These are phyloP conservation scores for Gossypium ekmanianum DNA, from an alignment of 345 rosid species.

Conservation along the genomic window DNA sequence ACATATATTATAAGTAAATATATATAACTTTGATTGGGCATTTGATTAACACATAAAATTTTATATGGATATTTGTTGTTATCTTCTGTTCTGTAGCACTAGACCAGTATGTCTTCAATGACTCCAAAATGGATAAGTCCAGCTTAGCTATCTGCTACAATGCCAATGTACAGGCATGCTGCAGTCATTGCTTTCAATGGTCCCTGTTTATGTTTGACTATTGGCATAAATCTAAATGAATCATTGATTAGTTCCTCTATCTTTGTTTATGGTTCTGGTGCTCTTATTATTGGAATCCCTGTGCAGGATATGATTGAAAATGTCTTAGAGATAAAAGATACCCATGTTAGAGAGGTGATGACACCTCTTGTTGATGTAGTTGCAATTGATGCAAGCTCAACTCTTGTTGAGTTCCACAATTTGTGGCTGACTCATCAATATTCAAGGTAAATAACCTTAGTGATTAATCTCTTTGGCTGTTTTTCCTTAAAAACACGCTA, in stretches of 20 bases:
- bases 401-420: conserved; percentile 77
- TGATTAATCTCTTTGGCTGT: conserved; percentile 8
- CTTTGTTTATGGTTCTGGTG: conserved; percentile 18
- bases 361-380: conserved; percentile 98
- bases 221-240: background rate
- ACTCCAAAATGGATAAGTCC: background rate
- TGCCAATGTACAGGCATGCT: conserved; percentile 1
- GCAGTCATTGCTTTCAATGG: background rate
- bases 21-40: background rate
- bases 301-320: conserved; percentile 98
- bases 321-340: conserved; percentile 96
- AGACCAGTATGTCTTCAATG: background rate
- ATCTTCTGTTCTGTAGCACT: background rate
- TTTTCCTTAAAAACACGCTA: conserved; percentile 16
- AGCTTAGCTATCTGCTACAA: background rate
- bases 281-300: conserved; percentile 15
- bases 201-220: background rate
- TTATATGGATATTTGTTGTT: background rate
- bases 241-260: background rate
- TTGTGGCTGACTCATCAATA: conserved; percentile 96
- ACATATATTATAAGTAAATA: too few relatives aligned
- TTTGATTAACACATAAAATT: background rate
- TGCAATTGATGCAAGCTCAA: conserved; percentile 83
- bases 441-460: conserved; percentile 57
- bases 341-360: conserved; percentile 98